A percentile compares a stretch with the other conserved stretches of the same genome.
These are phyloP conservation scores for Prunus yedoensis DNA, from an alignment of 331 rosid species.

Conservation along the genomic window DNA sequence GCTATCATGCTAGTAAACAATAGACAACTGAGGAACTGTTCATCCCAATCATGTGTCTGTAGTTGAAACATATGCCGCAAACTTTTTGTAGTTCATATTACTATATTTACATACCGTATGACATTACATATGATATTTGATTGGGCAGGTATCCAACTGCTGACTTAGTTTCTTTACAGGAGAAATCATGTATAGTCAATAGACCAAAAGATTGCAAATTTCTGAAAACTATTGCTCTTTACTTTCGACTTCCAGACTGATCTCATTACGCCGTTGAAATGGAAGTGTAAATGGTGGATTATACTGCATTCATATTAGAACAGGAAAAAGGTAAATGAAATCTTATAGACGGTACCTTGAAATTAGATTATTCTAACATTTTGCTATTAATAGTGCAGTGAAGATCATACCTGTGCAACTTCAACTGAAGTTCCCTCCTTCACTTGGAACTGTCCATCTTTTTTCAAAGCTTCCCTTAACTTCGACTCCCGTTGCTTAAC, in stretches of 20 bases:
- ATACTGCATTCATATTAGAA: conserved; percentile 57
- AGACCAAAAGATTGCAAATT: conserved; percentile 20
- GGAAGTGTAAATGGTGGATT: conserved; percentile 97
- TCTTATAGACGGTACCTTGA: conserved; percentile 8
- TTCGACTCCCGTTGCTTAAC: conserved; percentile 62
- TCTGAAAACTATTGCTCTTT: conserved; percentile 39
- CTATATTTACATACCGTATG: conserved; percentile 10
- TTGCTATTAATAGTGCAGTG: conserved; percentile 23
- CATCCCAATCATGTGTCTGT: neutral
- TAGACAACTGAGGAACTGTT: conserved; percentile 2
- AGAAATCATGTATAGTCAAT: conserved; percentile 3
- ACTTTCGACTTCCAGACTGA: conserved; percentile 81
- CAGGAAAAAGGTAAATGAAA: conserved; percentile 17
- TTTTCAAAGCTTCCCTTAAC: conserved; percentile 59
- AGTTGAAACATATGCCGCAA: conserved; percentile 1
- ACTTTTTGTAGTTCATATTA: conserved; percentile 21
- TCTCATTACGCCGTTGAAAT: conserved; percentile 95
- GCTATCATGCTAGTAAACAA: conserved; percentile 1
- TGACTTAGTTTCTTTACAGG: conserved; percentile 23
- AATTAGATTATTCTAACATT: conserved; percentile 9
- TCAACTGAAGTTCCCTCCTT: conserved; percentile 63
- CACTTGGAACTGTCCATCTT: conserved; percentile 54
- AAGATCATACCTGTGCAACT: conserved; percentile 72
- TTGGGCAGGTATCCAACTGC: conserved; percentile 19
- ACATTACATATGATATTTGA: conserved; percentile 22